Base-by-base conservation (phyloP, 352 stramenopile genomes). In the Phytophthora cryptogea region DNA sequence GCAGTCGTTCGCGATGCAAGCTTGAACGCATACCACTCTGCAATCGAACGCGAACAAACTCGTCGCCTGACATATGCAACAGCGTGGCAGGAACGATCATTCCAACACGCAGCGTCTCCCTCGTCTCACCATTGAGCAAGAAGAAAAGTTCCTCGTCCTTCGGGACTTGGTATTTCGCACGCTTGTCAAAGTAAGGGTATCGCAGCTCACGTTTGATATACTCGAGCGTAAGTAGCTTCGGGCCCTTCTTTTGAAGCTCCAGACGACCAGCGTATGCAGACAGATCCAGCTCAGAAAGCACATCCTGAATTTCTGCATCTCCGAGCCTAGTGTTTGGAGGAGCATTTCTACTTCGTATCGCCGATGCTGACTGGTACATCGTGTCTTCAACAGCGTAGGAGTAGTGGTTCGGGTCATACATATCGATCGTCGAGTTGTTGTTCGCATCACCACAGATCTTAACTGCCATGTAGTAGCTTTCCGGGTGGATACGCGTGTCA, bases 401-500 rank as follows among this genome's bases (percentile, higher is more conserved):
- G 60, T 96, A 96, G 52, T 96, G 86, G 42, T 94, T 93, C 31
- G 88, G 88, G 32, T 96, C 88, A 45, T 94, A 96, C 83, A 96
- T 92, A 63, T 96, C 88, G 42, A 96, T 95, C 3, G 86, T 95
- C 31, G 86, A 94, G 61, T 96, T 95, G 70, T 95, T 94, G 70
- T 95, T 96, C 7, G 88, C 88, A 57, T 96, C 86, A 47, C 88
- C 88, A 57, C 88, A 96, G 66, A 96, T 96, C 49, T 95, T 95
- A 16, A 96, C 88, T 9, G 88, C 88, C 88, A 96, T 96, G 62
- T 94, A 96, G 62, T 96, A 96, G 36, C 88, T 96, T 59, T 96
- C 88, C 2, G 88, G 88, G 44, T 96, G 88, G 47, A 96, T 95
- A 35, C 88, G 73, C 0, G 88, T 96, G 46, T 96, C 88, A 59